Conservation (phyloP, 2,329 filamentous ascomycete species). For the Fusarium longipes region DNA sequence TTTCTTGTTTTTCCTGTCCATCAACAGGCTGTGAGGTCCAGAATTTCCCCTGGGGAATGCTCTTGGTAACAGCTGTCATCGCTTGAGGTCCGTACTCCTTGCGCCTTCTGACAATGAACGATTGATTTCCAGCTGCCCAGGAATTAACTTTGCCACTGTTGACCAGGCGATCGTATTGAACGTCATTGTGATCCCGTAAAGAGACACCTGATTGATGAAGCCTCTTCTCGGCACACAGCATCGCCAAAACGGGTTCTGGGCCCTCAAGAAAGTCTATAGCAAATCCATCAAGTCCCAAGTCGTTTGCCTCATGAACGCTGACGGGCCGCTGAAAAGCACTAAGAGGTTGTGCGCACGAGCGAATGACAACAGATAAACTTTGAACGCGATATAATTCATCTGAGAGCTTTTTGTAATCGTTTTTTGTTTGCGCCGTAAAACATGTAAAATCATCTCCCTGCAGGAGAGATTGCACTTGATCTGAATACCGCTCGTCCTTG, state of each 20-base stretch:
- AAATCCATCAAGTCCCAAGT: slow-evolving; percentile 80
- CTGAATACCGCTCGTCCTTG: slow-evolving; percentile 74
- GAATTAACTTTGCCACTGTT: slow-evolving; percentile 67
- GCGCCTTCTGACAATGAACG: slow-evolving; percentile 75
- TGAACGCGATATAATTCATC: slow-evolving; percentile 71
- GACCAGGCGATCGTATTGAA: slow-evolving; percentile 75
- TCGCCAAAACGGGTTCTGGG: slow-evolving; percentile 84
- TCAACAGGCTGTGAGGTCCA: slow-evolving; percentile 87
- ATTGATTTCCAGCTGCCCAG: slow-evolving; percentile 76
- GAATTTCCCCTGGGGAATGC: slow-evolving; percentile 69
- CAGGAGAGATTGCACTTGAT: slow-evolving; percentile 65
- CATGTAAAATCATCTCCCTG: slow-evolving; percentile 66
- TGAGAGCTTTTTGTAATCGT: slow-evolving; percentile 80
- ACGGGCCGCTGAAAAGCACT: slow-evolving; percentile 66
- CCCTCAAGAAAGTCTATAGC: slow-evolving; percentile 83
- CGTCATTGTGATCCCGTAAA: slow-evolving; percentile 70
- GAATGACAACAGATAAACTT: slow-evolving; percentile 77
- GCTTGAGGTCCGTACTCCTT: slow-evolving; percentile 83
- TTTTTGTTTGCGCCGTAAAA: slow-evolving; percentile 80
- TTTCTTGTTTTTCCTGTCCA: slow-evolving; percentile 68
- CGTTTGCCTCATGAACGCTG: slow-evolving; percentile 63
- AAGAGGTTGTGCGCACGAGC: slow-evolving; percentile 68
- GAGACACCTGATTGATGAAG: slow-evolving; percentile 77
- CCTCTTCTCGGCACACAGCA: slow-evolving; percentile 81
- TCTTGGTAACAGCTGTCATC: slow-evolving; percentile 74